Conservation (phyloP, 352 stramenopile genomes). For the Pythium vanterpoolii region DNA sequence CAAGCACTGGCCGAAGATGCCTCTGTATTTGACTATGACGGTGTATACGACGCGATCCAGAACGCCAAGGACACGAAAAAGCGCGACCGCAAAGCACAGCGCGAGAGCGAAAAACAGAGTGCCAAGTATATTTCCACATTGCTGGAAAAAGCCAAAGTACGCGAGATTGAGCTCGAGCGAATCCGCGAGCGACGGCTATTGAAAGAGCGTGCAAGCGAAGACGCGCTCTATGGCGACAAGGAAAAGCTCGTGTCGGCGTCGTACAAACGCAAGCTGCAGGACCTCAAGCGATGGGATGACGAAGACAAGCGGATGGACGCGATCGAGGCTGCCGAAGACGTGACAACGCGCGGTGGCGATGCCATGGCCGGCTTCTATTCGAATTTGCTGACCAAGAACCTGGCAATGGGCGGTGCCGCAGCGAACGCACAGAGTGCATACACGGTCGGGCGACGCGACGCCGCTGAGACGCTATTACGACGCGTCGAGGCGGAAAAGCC, state of each 20-base stretch:
- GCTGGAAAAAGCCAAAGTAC: slow-evolving; percentile 88
- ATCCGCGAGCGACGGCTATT: slow-evolving; percentile 84
- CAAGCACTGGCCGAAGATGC: slow-evolving; percentile 73
- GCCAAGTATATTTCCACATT: slow-evolving; percentile 90
- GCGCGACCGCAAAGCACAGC: slow-evolving; percentile 37
- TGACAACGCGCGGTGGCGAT: slow-evolving; percentile 63
- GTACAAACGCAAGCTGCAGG: slow-evolving; percentile 91
- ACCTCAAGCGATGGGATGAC: slow-evolving; percentile 86
- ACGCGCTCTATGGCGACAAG: slow-evolving; percentile 82
- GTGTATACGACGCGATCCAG: slow-evolving; percentile 87
- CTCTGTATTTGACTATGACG: slow-evolving; percentile 90
- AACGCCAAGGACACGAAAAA: slow-evolving; percentile 34
- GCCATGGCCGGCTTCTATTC: slow-evolving; percentile 89
- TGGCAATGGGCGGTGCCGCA: slow-evolving; percentile 82
- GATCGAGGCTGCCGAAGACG: slow-evolving; percentile 66
- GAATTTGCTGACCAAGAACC: slow-evolving; percentile 90
- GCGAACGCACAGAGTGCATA: slow-evolving; percentile 78
- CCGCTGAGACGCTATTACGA: neutral
- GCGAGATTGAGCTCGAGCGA: slow-evolving; percentile 86
- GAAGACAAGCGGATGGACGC: slow-evolving; percentile 66
- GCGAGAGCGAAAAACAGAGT: slow-evolving; percentile 61
- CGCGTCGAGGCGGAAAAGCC: too few species aligned
- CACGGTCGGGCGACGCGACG: slow-evolving; percentile 39
- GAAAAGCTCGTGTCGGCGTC: slow-evolving; percentile 90
- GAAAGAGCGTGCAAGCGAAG: slow-evolving; percentile 81